Conservation (phyloP, 148 eudicot species). For the Selenicereus undatus region DNA sequence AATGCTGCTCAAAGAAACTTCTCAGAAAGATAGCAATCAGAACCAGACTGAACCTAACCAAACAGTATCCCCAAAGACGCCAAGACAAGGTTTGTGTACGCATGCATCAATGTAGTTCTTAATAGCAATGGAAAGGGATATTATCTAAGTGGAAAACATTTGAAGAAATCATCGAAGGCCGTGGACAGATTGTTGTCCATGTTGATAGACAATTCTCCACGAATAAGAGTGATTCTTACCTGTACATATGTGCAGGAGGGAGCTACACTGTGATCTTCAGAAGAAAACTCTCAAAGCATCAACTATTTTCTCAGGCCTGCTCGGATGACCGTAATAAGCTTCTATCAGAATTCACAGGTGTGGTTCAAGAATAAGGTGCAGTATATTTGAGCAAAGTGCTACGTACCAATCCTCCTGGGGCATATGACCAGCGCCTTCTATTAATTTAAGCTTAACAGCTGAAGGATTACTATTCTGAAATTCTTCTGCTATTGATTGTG, state of each 20-base stretch:
- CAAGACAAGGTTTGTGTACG: no score
- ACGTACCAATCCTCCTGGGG: constrained; percentile 98
- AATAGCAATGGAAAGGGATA: no score
- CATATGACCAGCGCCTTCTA: constrained; percentile 99
- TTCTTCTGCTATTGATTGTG: constrained; percentile 87
- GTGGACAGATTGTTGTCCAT: background rate
- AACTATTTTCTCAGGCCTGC: constrained; percentile 97
- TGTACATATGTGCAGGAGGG: background rate
- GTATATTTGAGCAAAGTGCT: background rate
- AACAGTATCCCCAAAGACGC: background rate
- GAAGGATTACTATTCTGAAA: constrained; percentile 73
- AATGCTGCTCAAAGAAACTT: no score
- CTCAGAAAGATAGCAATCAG: background rate
- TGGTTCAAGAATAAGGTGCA: constrained; percentile 1
- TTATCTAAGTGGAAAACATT: background rate
- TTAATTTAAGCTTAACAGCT: constrained; percentile 61
- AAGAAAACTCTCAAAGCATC: constrained; percentile 72
- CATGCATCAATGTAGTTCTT: no score
- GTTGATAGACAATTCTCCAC: background rate
- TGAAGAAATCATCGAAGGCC: background rate
- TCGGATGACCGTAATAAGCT: constrained; percentile 11
- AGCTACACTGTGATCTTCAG: constrained; percentile 23
- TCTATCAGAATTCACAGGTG: background rate
- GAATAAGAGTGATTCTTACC: constrained; percentile 1
- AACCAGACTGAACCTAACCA: background rate